Evolutionary conservation across 306 rosid species (phyloP), one percentile per base, ranked within the genome.

Genomic region (Rosa rugosa): DNA sequence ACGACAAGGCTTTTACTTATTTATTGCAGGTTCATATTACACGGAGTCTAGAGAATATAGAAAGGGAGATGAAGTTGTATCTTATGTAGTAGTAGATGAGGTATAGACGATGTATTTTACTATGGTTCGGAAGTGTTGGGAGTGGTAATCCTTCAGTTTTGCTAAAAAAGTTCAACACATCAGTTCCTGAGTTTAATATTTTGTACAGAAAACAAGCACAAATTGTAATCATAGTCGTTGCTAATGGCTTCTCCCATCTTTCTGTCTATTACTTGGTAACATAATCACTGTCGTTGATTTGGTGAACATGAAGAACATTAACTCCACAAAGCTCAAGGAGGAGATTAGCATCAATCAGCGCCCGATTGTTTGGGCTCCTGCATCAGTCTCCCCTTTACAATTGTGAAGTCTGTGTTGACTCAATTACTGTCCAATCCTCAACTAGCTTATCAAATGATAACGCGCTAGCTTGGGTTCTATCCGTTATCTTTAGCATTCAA

Each of bases 61-160:
- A 69, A 72, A 81, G 57, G 80, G 50, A 75, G 49, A 72, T 54
- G 60, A 77, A 71, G 27, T 63, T 50, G 66, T 85, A 63, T 59
- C 41, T 70, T 77, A 68, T 83, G 84, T 78, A 82, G 84, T 78
- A 82, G 81, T 74, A 41, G 81, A 75, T 80, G 78, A 84, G 69
- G 47, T 79, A 36, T 70, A 77, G 44, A 40, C 79, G 72, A 42
- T 85, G 83, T 81, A 81, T 66, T 82, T 77, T 45, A 65, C 59
- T 16, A 44, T 75, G 54, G 75, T 45, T 63, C 40, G 4, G 67
- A 76, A 79, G 73, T 16, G 75, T 71, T 79, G 36, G 70, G 42
- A 82, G 44, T 74, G 54, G 57, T 49, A 53, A 14, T 34, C 14
- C 53, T 79, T 71, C 16, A 56, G 40, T 75, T 63, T 73, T 80